Evolutionary conservation across 2,329 filamentous ascomycete genomes (phyloP), one percentile per base, ranked within the genome.

Genomic region (Massarina eburnea): DNA sequence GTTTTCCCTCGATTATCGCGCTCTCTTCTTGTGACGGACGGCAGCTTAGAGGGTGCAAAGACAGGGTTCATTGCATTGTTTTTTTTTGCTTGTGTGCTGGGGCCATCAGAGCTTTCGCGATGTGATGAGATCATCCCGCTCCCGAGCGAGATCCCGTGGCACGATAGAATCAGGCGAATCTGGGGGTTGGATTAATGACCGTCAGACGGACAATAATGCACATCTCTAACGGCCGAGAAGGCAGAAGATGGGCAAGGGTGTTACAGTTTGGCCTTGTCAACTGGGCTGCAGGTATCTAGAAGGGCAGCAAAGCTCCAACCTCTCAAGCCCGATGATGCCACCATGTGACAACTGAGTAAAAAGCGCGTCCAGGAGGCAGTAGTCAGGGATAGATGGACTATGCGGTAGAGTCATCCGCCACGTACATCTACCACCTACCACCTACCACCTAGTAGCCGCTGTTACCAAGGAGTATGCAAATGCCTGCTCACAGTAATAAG

Each of bases 101-200:
- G n/a, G n/a, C n/a, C n/a, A n/a, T n/a, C n/a, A n/a, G n/a, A n/a
- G n/a, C 12, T 37, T 51, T 49, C 39, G 46, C 45, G 36, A 24
- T 35, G 57, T 56, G 57, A 58, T 61, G 60, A 58, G 56, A 57
- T 62, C 59, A 62, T 54, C 59, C 52, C 53, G 57, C 48, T 43
- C 38, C 49, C 46, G 29, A 33, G 29, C 36, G 41, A 47, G 43
- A 49, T 51, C 34, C 35, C 34, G 26, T 37, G 46, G 49, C 29
- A 40, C n/a, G 48, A 19, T 37, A 36, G 27, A 32, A 38, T 41
- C 22, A 36, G 30, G 35, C 40, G 43, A n/a, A n/a, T 27, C 39
- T 4, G 26, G 12, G 12, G 6, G n/a, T 30, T 26, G n/a, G n/a
- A n/a, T n/a, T n/a, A n/a, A n/a, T 17, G 37, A 39, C 17, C 12